Conservation (phyloP, 1,284 basidiomycete genomes). For the Phlebopus sp. region DNA sequence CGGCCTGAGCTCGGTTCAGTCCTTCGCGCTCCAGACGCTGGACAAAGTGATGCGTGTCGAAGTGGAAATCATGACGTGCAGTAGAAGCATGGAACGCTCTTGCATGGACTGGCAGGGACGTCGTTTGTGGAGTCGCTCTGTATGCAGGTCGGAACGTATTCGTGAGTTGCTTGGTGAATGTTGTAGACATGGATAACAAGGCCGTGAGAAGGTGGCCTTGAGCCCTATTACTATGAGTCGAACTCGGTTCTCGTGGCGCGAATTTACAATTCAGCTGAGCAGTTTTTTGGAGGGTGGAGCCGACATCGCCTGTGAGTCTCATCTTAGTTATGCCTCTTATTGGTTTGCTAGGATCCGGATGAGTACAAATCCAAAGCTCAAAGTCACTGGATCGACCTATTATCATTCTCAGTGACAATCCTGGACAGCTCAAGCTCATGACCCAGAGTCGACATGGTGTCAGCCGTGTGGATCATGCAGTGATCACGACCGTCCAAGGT, state of each 20-base stretch:
- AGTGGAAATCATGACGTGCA: slow-evolving; percentile 60
- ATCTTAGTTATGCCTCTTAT: too few species aligned
- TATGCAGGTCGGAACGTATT: slow-evolving; percentile 4
- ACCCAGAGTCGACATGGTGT: too few species aligned
- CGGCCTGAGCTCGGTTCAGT: slow-evolving; percentile 83
- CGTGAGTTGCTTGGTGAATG: slow-evolving; percentile 8
- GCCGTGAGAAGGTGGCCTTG: slow-evolving; percentile 1
- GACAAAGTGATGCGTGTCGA: slow-evolving; percentile 94
- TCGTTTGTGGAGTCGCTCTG: slow-evolving; percentile 3
- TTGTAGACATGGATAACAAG: slow-evolving; percentile 15
- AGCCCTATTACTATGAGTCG: background rate
- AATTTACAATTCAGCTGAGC: too few species aligned
- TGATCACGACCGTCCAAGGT: too few species aligned
- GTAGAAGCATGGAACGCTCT: slow-evolving; percentile 25
- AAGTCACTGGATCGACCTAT: too few species aligned
- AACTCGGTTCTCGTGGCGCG: background rate
- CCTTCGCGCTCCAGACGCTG: slow-evolving; percentile 86
- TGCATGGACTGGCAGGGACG: slow-evolving; percentile 1
- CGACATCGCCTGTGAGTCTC: too few species aligned
- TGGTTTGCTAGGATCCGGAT: too few species aligned
- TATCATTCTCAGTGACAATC: too few species aligned
- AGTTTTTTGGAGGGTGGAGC: too few species aligned
- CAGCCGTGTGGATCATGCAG: too few species aligned
- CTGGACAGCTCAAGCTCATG: too few species aligned
- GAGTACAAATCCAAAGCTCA: too few species aligned